Base-by-base conservation (phyloP, 2,329 filamentous ascomycete species). In the Colletotrichum sp. region DNA sequence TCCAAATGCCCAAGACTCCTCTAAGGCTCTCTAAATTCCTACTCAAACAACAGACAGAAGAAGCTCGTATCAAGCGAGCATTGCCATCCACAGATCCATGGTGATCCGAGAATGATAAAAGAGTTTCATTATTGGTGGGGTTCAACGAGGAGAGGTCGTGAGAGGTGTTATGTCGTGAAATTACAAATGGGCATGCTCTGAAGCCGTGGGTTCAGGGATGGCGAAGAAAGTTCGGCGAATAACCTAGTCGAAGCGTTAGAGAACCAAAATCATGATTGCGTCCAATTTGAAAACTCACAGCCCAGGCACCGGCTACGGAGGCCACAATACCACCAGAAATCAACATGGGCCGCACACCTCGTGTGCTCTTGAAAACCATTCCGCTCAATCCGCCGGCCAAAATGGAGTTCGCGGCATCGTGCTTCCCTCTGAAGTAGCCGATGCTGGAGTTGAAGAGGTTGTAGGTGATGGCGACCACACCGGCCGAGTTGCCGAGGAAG, bases 331-430 rank as follows among this genome's bases (percentile, higher is more conserved):
- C 95, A 78, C 96, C 95, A 44, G 96, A 98, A 81, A 99, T 97
- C 88, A 97, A 90, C 96, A 99, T 99, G 39, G 96, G 96, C 85
- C 95, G 92, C 77, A 97, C 78, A 8, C 97, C 97, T 82, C 95
- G 92, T 65, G 98, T 99, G 85, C 96, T 98, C 90, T 98, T 99
- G 88, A 99, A 99, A 16, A 99, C 84, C 90, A 96, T 96, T 75
- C 97, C 97, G 82, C 96, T 98, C 80, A 99, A 84, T 2, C 90
- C 94, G 79, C 98, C 97, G 7, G 97, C 96, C 24, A 91, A 86
- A 70, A 99, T 91, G 78, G 95, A 97, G 88, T 99, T 99, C 75
- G 93, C 92, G 5, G 95, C 91, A 84, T 99, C 98, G 81, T 98
- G 96, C 87, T 95, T 95, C 78, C 95, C 95, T 77, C 96, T 90